Percentiles rank a stretch among this genome's conserved stretches.
These are phyloP conservation scores for Boletus semigastroideus DNA, from an alignment of 1,284 basidiomycete species.

Conservation along the genomic window DNA sequence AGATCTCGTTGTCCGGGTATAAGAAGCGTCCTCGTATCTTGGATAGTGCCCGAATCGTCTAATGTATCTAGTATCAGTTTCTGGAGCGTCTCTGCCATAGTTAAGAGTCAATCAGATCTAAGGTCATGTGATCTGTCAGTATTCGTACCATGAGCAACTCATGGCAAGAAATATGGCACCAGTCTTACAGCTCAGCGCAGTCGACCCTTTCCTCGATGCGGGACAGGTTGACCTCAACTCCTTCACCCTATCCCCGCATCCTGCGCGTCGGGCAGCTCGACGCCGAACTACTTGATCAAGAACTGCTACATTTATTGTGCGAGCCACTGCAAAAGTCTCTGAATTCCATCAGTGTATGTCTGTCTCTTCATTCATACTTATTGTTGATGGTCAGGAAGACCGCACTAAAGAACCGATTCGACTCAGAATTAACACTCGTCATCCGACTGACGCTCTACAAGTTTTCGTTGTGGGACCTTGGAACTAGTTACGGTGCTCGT, in stretches of 20 bases:
- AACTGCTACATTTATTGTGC: constrained; percentile 80
- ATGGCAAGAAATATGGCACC: constrained; percentile 47
- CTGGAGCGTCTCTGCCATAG: constrained; percentile 77
- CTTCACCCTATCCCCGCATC: constrained; percentile 45
- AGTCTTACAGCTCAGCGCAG: constrained; percentile 62
- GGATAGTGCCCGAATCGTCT: constrained; percentile 55
- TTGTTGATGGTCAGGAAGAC: constrained; percentile 41
- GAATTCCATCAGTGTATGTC: constrained; percentile 65
- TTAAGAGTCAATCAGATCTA: constrained; percentile 18
- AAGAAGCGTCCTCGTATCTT: constrained; percentile 73
- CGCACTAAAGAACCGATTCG: constrained; percentile 63
- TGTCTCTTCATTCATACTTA: constrained; percentile 1
- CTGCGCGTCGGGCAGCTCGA: constrained; percentile 92
- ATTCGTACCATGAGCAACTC: constrained; percentile 17
- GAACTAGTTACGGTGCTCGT: constrained; percentile 88
- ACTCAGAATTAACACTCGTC: constrained; percentile 80
- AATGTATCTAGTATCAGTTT: constrained; percentile 76
- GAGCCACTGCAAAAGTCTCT: constrained; percentile 82
- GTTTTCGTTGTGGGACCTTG: constrained; percentile 78
- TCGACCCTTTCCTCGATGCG: constrained; percentile 50
- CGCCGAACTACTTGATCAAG: constrained; percentile 88
- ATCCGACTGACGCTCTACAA: constrained; percentile 83
- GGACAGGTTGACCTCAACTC: constrained; percentile 34
- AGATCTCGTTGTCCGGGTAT: constrained; percentile 63
- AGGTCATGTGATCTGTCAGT: constrained; percentile 23